phyloP scores from a whole-genome alignment of 495 filamentous ascomycete genomes.

The Antarctomyces pellizariae region DNA sequence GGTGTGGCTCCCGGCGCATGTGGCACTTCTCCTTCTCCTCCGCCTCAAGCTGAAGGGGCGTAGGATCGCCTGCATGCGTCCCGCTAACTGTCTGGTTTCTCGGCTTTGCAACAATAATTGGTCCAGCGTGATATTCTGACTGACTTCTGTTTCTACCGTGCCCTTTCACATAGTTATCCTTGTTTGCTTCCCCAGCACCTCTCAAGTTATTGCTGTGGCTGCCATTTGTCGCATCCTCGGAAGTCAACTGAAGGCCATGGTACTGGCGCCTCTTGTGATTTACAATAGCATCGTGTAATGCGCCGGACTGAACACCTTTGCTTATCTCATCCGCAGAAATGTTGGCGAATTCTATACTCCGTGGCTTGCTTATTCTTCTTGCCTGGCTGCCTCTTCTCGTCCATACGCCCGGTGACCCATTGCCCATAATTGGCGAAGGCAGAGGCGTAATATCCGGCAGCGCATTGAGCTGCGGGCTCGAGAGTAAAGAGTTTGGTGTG shows the following conservation, averaged over 20 bases:
- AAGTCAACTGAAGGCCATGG: slow-evolving; percentile 12
- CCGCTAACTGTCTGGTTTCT: slow-evolving; percentile 53
- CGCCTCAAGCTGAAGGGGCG: slow-evolving; percentile 21
- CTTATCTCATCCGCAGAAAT: slow-evolving; percentile 18
- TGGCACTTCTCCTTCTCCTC: slow-evolving; percentile 17
- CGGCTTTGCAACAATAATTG: slow-evolving; percentile 34
- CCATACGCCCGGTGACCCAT: slow-evolving; percentile 54
- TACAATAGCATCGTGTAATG: slow-evolving; percentile 21
- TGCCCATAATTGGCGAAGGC: slow-evolving; percentile 59
- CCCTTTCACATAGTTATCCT: slow-evolving; percentile 17
- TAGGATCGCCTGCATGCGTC: slow-evolving; percentile 19
- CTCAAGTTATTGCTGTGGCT: slow-evolving; percentile 10
- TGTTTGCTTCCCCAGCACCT: slow-evolving; percentile 14
- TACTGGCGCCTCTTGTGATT: slow-evolving; percentile 30
- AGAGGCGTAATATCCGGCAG: slow-evolving; percentile 82
- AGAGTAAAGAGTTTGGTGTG: slow-evolving; percentile 33
- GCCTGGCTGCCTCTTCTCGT: slow-evolving; percentile 26
- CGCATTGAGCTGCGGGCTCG: slow-evolving; percentile 54
- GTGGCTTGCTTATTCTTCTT: slow-evolving; percentile 17
- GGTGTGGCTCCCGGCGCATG: slow-evolving; percentile 59
- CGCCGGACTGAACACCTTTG: slow-evolving; percentile 20
- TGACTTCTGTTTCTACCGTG: slow-evolving; percentile 51
- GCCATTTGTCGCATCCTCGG: slow-evolving; percentile 7
- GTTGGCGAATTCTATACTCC: no score
- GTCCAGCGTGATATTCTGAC: slow-evolving; percentile 66